Evolutionary conservation across 164 flowering plant species (phyloP).

Genomic region (Magnolia kwangsiensis): DNA sequence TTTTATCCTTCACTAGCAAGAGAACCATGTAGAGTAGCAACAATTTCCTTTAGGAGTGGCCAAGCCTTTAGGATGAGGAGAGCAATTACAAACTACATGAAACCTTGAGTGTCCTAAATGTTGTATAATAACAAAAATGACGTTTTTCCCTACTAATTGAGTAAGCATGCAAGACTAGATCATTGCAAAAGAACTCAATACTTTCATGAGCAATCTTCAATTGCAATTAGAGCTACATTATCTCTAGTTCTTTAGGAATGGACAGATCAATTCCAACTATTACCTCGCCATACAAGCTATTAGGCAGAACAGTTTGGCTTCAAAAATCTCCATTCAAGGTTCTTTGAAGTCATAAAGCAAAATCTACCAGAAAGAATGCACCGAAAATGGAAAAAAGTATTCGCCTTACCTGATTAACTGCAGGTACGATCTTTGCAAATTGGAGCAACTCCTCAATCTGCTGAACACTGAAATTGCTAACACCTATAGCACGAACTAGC

Average conservation of each 20-base stretch:
- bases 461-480: conserved; percentile 65
- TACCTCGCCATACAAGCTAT: background rate
- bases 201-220: background rate
- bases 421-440: conserved; percentile 69
- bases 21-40: background rate
- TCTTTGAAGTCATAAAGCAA: background rate
- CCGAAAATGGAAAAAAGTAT: background rate
- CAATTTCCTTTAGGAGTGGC: background rate
- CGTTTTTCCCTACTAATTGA: background rate
- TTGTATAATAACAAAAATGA: too few relatives aligned
- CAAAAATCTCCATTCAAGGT: background rate
- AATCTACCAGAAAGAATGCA: background rate
- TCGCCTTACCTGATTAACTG: conserved; percentile 67
- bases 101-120: background rate
- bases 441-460: conserved; percentile 70
- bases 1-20: background rate
- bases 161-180: background rate
- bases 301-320: background rate
- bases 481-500: conserved; percentile 69
- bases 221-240: background rate
- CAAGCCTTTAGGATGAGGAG: background rate
- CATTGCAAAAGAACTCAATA: background rate
- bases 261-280: background rate
- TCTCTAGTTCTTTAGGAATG: background rate
- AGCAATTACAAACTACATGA: background rate